phyloP scores from a whole-genome alignment of 2,329 filamentous ascomycete species.

The Colletotrichum lentis region DNA sequence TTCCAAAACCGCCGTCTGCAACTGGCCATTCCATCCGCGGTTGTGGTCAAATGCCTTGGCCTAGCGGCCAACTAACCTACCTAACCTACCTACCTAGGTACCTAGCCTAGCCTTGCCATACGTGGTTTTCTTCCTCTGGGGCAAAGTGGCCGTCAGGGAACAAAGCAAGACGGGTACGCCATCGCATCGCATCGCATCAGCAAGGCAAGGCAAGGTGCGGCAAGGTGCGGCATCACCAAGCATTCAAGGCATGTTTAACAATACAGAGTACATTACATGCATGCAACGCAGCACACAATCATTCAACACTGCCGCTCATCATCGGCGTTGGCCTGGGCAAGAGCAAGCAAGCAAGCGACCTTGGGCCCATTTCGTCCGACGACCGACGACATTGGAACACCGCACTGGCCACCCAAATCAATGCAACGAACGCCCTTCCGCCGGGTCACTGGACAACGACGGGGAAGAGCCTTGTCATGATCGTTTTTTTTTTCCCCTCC shows the following conservation, averaged over 20 bases:
- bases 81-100: no score
- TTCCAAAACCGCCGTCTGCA: no score
- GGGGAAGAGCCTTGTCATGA: constrained; percentile 23
- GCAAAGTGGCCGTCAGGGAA: background rate
- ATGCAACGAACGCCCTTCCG: constrained; percentile 31
- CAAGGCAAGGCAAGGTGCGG: background rate
- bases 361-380: no score
- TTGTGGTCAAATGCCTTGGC: background rate
- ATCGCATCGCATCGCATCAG: background rate
- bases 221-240: background rate
- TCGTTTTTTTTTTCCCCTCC: constrained; percentile 13
- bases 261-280: background rate
- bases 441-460: constrained; percentile 30
- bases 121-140: background rate
- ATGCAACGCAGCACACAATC: background rate
- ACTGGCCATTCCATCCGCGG: background rate
- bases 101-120: background rate
- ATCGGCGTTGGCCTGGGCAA: constrained; percentile 23
- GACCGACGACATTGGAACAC: constrained; percentile 26
- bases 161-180: constrained; percentile 3
- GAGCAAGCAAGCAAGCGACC: background rate
- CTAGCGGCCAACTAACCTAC: no score
- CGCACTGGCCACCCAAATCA: constrained; percentile 35
- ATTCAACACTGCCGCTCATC: background rate
- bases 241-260: background rate